Evolutionary conservation across 208 protist genomes (phyloP), one percentile per base, ranked within the genome.

Genomic region (Trypanosoma melophagium): DNA sequence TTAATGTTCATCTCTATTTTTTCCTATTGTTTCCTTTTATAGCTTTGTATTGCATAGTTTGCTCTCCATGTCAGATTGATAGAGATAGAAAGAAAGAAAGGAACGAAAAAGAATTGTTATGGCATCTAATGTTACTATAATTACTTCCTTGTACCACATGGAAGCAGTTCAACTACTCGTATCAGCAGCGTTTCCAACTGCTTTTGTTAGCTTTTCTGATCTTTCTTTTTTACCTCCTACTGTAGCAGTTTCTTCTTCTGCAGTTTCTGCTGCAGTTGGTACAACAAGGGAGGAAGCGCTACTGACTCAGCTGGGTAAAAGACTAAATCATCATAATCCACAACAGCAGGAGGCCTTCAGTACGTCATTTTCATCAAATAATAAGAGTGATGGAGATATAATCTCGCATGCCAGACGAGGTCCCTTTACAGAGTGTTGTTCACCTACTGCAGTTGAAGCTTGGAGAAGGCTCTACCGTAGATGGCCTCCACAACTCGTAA

Each of bases 381-480:
- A n/a, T n/a, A n/a, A n/a, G n/a, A n/a, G n/a, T n/a, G n/a, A n/a
- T n/a, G n/a, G n/a, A n/a, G n/a, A n/a, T n/a, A n/a, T n/a, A n/a
- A n/a, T n/a, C n/a, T 31, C 68, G 51, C 19, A 41, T 28, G 69
- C 60, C 14, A 49, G 38, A 47, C 45, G 57, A 19, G 69, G 69
- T 1, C 69, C 69, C 3, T 49, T 65, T 45, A 25, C 44, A 22
- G 45, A 56, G 9, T 63, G 56, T 21, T 54, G 55, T 44, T 52
- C 60, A 4, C 40, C 52, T 8, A 40, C 0, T 9, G 55, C 19
- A 17, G 47, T 54, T 7, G 47, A 41, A 0, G 45, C 21, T 8
- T 75, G 69, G 69, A 9, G n/a, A n/a, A 13, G 13, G 13, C 31
- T 75, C 10, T 75, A 69, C 47, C 38, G 14, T 2, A 62, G 25